Evolutionary conservation across 352 stramenopile species (phyloP), one percentile per base, ranked within the genome.

Genomic region (Blastocystis sp.): DNA sequence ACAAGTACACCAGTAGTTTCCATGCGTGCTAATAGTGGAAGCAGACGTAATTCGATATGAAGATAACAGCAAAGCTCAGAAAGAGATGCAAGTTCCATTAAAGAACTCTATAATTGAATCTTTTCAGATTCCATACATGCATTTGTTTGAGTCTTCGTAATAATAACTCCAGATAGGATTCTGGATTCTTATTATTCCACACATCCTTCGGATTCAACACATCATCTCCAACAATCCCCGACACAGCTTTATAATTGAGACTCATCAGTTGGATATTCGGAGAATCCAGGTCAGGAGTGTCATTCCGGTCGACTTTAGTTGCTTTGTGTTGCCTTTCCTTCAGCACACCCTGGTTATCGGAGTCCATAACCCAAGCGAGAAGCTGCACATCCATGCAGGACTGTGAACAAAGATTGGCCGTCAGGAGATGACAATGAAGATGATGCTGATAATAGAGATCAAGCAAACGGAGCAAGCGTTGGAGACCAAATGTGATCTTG

Each of bases 21-120:
- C 70, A 80, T 80, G 18, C 45, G 70, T 18, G 70, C 70, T 41
- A 80, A 26, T 0, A 80, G 70, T 20, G 70, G 70, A 8, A 64
- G 13, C n/a, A 80, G 23, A 6, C 37, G 70, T 26, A 80, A 20
- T 23, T 80, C 70, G 5, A 80, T 47, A 26, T 80, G 5, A 7
- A 13, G 18, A 45, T 80, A 80, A 8, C 37, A 29, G 34, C 7
- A n/a, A 6, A 37, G 70, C 15, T 61, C 34, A 2, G 39, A 62
- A 6, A 20, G 13, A 15, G 45, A 47, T 7, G 70, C 50, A 11
- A 43, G n/a, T 23, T 11, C n/a, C 7, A 39, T 20, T 41, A 80
- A 23, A 2, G 11, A 15, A 11, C 41, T 15, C 70, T 80, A 62
- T 18, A 61, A 15, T 23, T 79, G 15, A 80, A 53, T 20, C 20